phyloP scores from a whole-genome alignment of 176 grass and related monocot species.

The sorghum (Sorghum bicolor) region Sorghum_bicolor_NCBIv3 NC_012871.2:77021501-77022000 shows the following conservation, averaged over 20 bases:
- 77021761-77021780: too few species aligned
- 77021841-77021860: background rate
- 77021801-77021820: background rate
- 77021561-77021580: too few species aligned
- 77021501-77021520: slow-evolving; percentile 50
- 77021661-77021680: too few species aligned
- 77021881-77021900: background rate
- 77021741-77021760: too few species aligned
- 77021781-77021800: too few species aligned
- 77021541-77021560: background rate
- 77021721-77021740: too few species aligned
- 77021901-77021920: background rate
- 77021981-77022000: background rate
- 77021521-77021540: slow-evolving; percentile 59
- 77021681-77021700: too few species aligned
- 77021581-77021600: too few species aligned
- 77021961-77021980: background rate
- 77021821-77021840: background rate
- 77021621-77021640: too few species aligned
- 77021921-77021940: background rate
- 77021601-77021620: too few species aligned
- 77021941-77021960: background rate
- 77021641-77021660: too few species aligned
- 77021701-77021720: too few species aligned
- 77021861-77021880: background rate